Percentiles rank a stretch among this genome's conserved stretches.
These are phyloP conservation scores for Dioscorea zingiberensis DNA, from an alignment of 106 monocot genomes.

Conservation along the genomic window DNA sequence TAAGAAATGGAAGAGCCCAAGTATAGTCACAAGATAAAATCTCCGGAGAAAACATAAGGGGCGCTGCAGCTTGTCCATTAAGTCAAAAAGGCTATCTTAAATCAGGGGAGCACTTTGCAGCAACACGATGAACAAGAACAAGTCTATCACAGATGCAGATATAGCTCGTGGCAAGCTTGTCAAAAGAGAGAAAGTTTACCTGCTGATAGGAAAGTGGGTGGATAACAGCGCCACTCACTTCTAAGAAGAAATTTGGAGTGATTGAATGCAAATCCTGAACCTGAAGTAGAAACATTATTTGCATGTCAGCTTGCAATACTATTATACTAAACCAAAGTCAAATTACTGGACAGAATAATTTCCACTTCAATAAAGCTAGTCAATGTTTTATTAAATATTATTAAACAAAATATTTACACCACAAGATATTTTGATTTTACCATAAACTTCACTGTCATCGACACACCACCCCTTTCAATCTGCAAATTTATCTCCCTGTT, in stretches of 20 bases:
- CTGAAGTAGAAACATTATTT: conserved; percentile 21
- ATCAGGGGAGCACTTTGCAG: too few relatives aligned
- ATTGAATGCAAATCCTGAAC: conserved; percentile 95
- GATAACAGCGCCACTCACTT: conserved; percentile 90
- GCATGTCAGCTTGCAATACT: neutral
- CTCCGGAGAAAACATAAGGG: too few relatives aligned
- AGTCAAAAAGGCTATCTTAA: too few relatives aligned
- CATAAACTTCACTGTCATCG: conserved; percentile 45
- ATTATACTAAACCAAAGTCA: neutral
- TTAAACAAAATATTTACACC: neutral
- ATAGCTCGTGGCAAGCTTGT: too few relatives aligned
- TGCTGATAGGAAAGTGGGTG: conserved; percentile 97
- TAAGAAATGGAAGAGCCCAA: too few relatives aligned
- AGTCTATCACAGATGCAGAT: too few relatives aligned
- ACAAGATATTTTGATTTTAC: conserved; percentile 18
- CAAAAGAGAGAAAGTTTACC: conserved; percentile 17
- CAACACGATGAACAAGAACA: too few relatives aligned
- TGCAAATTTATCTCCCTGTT: conserved; percentile 46
- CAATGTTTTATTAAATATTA: too few relatives aligned
- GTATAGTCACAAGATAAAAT: too few relatives aligned
- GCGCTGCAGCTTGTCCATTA: too few relatives aligned
- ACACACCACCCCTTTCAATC: conserved; percentile 86
- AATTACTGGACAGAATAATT: too few relatives aligned
- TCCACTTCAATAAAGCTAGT: too few relatives aligned
- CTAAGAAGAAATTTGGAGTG: conserved; percentile 84